phyloP scores from a whole-genome alignment of 2,329 filamentous ascomycete species.

The Tolypocladium nubicola region DNA sequence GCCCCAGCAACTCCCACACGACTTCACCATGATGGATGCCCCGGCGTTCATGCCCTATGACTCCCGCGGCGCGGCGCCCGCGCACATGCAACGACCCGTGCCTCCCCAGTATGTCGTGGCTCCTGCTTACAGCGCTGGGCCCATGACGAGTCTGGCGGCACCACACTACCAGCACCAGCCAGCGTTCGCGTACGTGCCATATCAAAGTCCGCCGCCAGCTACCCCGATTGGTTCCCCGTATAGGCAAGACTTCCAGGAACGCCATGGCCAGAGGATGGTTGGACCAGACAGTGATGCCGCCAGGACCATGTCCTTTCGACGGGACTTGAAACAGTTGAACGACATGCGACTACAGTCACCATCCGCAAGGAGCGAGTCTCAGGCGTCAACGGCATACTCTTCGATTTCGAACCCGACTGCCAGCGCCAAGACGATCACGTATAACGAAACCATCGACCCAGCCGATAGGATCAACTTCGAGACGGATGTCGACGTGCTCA shows the following conservation, averaged over 20 bases:
- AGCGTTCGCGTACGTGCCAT: slow-evolving; percentile 33
- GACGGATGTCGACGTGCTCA: slow-evolving; percentile 79
- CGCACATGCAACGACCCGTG: slow-evolving; percentile 32
- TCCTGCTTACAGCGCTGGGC: slow-evolving; percentile 30
- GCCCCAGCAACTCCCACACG: slow-evolving; percentile 35
- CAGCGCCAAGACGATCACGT: slow-evolving; percentile 29
- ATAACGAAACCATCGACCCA: slow-evolving; percentile 35
- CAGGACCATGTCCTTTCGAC: slow-evolving; percentile 13
- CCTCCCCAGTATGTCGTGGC: slow-evolving; percentile 36
- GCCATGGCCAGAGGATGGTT: slow-evolving; percentile 10
- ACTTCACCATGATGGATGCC: slow-evolving; percentile 38
- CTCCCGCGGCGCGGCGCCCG: slow-evolving; percentile 24
- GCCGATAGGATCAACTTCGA: slow-evolving; percentile 51
- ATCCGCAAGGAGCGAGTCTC: slow-evolving; percentile 19
- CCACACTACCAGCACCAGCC: slow-evolving; percentile 31
- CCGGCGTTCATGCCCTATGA: slow-evolving; percentile 39
- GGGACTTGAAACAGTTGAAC: slow-evolving; percentile 17
- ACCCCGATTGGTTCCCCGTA: slow-evolving; percentile 21
- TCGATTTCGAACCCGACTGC: slow-evolving; percentile 15
- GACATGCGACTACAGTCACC: slow-evolving; percentile 23
- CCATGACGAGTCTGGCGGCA: slow-evolving; percentile 29
- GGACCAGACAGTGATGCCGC: slow-evolving; percentile 12
- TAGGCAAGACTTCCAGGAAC: slow-evolving; percentile 22
- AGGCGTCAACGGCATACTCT: slow-evolving; percentile 15
- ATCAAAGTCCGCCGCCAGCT: slow-evolving; percentile 25